A percentile compares a stretch with the other conserved stretches of the same genome.
phyloP scores from a whole-genome alignment of 768 basidiomycete genomes.

The Termitomyces sp. region DNA sequence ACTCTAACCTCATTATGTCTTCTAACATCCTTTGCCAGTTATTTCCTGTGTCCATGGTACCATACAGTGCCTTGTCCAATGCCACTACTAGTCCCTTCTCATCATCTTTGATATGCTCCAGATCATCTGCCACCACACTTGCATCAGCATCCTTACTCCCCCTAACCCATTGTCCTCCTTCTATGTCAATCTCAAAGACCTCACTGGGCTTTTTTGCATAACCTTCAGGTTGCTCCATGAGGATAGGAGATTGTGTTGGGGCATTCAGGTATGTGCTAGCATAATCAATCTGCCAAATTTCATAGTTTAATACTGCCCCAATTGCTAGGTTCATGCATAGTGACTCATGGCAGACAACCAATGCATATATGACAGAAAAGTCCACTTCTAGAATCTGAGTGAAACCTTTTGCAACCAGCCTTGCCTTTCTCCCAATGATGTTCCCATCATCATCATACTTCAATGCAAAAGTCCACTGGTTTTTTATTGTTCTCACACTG shows the following conservation, averaged over 20 bases:
- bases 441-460: too few relatives aligned
- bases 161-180: not conserved
- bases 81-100: not conserved
- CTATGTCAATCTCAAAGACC: not conserved
- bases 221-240: not conserved
- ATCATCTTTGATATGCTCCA: not conserved
- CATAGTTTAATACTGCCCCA: not conserved
- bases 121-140: too few relatives aligned
- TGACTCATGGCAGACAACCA: too few relatives aligned
- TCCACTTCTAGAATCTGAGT: too few relatives aligned
- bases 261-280: not conserved
- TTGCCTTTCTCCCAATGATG: too few relatives aligned
- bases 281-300: not conserved
- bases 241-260: not conserved
- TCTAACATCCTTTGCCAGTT: not conserved
- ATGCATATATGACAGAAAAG: too few relatives aligned
- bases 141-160: too few relatives aligned
- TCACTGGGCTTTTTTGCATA: not conserved
- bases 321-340: not conserved
- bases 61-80: not conserved
- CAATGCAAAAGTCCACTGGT: too few relatives aligned
- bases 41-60: not conserved
- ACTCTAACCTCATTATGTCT: not conserved
- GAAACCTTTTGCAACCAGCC: too few relatives aligned
- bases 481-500: too few relatives aligned